Evolutionary conservation across 2,329 filamentous ascomycete species (phyloP), one percentile per base, ranked within the genome.

Genomic region (Iodosphaeria phyllophila): DNA sequence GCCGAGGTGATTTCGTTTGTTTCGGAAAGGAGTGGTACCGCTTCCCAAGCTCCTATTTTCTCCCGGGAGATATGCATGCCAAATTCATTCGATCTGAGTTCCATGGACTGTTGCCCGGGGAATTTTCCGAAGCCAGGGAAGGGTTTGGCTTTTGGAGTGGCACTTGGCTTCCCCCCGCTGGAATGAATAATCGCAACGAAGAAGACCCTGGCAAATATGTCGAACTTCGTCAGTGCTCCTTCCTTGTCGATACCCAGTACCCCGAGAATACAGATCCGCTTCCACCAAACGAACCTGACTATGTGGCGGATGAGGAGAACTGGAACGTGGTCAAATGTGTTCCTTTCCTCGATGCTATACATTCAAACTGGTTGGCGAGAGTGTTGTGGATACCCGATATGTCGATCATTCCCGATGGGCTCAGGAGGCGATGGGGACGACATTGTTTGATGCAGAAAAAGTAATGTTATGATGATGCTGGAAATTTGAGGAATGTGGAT

Each of bases 1-100:
- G 53, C 0, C 45, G 54, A 2, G 77, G 73, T 10, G 74, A 80
- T 33, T 71, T 60, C 11, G 68, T 98, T 3, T 98, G 89, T 46
- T 66, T 92, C 19, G 83, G 80, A 15, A 98, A 95, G 46, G 89
- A 98, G 45, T 98, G 89, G 89, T 93, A 98, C 48, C 78, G 89
- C 18, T 95, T 93, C 44, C 86, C 89, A 2, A 86, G 78, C 1
- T 91, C 84, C 1, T 95, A 83, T 54, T 83, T 89, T 44, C 58
- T 98, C 3, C 86, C 89, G 1, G 58, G 72, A n/a, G 65, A 69
- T 24, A 78, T 89, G 56, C 74, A 68, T 34, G 76, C 79, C 38
- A 92, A 89, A 38, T 98, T 93, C 41, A 58, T 98, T 37, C 79
- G 76, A 35, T 92, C 80, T 37, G 82, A 89, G 35, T 98, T 98